A percentile compares a stretch with the other conserved stretches of the same genome.
These are phyloP conservation scores for Herpetospermum pedunculosum DNA, from an alignment of 306 rosid species.

Conservation along the genomic window DNA sequence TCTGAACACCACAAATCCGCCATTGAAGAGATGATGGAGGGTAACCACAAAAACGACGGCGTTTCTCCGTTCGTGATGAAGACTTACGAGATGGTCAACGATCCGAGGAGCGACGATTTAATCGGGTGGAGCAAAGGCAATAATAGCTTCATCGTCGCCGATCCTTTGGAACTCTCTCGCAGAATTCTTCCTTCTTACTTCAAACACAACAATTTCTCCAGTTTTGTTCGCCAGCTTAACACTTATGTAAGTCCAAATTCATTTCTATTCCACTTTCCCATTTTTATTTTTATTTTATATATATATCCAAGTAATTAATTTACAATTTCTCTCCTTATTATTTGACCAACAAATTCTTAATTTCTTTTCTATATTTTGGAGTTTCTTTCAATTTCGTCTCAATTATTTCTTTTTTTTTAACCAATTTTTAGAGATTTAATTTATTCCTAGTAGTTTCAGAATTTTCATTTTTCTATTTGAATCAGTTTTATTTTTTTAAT, in stretches of 20 bases:
- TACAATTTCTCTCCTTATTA: no score
- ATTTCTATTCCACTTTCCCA: no score
- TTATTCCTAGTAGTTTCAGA: no score
- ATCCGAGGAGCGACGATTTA: conserved; percentile 48
- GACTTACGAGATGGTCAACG: conserved; percentile 84
- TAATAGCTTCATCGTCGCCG: conserved; percentile 85
- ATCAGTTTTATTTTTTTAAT: no score
- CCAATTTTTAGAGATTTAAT: no score
- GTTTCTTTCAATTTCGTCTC: no score
- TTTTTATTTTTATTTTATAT: no score
- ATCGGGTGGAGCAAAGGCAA: conserved; percentile 62
- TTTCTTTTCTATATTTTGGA: no score
- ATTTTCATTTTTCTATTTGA: no score
- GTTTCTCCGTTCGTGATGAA: conserved; percentile 80
- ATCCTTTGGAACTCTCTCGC: conserved; percentile 61
- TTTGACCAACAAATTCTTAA: no score
- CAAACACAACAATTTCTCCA: conserved; percentile 94
- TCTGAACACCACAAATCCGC: background rate
- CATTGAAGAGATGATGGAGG: conserved; percentile 25
- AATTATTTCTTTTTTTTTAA: no score
- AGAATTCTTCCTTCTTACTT: conserved; percentile 59
- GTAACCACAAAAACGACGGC: conserved; percentile 24
- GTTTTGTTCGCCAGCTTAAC: conserved; percentile 92
- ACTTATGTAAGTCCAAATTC: conserved; percentile 40
- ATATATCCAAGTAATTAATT: no score